A percentile compares a stretch with the other conserved stretches of the same genome.
Evolutionary conservation across 129 eudicot species (phyloP).

Genomic region (Tanacetum coccineum): DNA sequence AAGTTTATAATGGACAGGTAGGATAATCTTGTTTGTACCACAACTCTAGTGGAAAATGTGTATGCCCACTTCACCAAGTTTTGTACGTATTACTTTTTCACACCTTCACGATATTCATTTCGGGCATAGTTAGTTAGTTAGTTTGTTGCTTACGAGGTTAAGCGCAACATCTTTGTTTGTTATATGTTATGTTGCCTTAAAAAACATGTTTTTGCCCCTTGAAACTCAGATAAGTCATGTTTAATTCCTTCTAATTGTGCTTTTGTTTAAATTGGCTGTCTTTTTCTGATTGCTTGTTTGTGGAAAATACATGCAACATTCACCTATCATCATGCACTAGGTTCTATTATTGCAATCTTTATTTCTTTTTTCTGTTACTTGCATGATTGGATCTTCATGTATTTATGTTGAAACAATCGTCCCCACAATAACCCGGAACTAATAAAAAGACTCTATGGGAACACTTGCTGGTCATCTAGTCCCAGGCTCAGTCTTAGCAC

Average conservation of each 20-base stretch:
- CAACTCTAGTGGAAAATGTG: constrained; percentile 18
- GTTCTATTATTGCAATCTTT: constrained; percentile 6
- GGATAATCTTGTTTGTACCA: constrained; percentile 15
- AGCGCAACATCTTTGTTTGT: background rate
- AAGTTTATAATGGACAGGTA: constrained; percentile 14
- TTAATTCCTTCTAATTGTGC: background rate
- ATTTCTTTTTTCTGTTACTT: background rate
- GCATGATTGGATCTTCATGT: constrained; percentile 21
- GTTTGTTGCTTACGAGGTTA: background rate
- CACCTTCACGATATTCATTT: background rate
- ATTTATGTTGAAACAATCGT: constrained; percentile 21
- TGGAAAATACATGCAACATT: constrained; percentile 38
- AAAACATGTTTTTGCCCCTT: constrained; percentile 14
- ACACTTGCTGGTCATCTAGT: constrained; percentile 70
- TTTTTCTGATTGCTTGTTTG: constrained; percentile 29
- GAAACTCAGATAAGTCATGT: constrained; percentile 18
- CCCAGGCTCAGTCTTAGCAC: constrained; percentile 68
- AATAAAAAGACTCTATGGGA: constrained; percentile 46
- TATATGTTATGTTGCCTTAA: background rate
- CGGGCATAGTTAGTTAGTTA: background rate
- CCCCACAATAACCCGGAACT: background rate
- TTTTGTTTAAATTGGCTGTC: constrained; percentile 25
- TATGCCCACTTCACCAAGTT: constrained; percentile 5
- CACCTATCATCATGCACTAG: constrained; percentile 32
- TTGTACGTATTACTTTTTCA: background rate